phyloP scores from a whole-genome alignment of 208 protist species.

The Acanthamoeba sp. region DNA sequence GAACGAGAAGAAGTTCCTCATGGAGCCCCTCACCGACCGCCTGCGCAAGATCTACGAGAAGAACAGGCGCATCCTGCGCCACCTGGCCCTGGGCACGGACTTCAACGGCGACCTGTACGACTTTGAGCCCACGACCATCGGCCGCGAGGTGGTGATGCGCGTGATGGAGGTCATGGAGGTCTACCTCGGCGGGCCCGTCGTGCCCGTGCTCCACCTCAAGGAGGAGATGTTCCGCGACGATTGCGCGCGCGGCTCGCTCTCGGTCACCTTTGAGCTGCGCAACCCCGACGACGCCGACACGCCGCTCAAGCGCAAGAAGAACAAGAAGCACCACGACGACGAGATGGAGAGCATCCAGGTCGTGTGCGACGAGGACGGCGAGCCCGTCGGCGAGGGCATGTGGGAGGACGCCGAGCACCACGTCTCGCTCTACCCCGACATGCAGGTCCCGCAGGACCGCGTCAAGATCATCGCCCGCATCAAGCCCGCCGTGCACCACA shows the following conservation, averaged over 20 bases:
- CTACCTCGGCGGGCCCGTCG: slow-evolving; percentile 64
- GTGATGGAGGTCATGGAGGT: slow-evolving; percentile 63
- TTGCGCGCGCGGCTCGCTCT: slow-evolving; percentile 52
- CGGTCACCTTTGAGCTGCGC: slow-evolving; percentile 43
- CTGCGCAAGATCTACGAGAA: slow-evolving; percentile 70
- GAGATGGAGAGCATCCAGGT: slow-evolving; percentile 35
- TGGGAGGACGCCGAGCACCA: neutral
- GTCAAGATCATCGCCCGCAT: slow-evolving; percentile 65
- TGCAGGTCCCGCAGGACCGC: neutral
- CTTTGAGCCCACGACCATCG: slow-evolving; percentile 49
- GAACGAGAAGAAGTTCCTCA: slow-evolving; percentile 4
- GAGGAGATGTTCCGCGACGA: slow-evolving; percentile 67
- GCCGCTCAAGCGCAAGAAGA: neutral
- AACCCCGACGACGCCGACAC: neutral
- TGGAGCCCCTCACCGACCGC: slow-evolving; percentile 3
- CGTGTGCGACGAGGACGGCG: slow-evolving; percentile 15
- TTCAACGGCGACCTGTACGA: slow-evolving; percentile 38
- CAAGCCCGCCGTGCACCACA: slow-evolving; percentile 68
- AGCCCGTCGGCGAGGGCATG: neutral
- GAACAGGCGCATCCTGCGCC: slow-evolving; percentile 39
- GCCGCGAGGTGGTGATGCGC: slow-evolving; percentile 19
- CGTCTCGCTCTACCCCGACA: neutral
- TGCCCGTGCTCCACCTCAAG: slow-evolving; percentile 66
- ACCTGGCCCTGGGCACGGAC: slow-evolving; percentile 49
- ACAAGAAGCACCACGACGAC: neutral